phyloP scores from a whole-genome alignment of 192 early-diverging fungal genomes.

The Coemansia sp. region DNA sequence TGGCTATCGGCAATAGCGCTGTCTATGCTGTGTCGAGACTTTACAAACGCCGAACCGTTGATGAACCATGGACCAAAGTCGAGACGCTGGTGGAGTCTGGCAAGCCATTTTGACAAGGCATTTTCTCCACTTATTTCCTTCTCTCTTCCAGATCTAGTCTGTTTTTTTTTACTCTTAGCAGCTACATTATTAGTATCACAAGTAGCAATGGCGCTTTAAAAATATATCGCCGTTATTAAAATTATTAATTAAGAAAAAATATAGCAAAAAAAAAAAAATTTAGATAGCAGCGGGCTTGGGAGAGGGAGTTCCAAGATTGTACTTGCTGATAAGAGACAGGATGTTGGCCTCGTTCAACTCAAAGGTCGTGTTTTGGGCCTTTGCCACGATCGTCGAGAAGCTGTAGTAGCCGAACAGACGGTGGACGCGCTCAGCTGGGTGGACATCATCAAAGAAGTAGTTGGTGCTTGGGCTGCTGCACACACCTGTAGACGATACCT shows the following conservation, averaged over 20 bases:
- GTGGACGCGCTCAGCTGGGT: slow-evolving; percentile 46
- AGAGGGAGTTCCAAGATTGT: slow-evolving; percentile 27
- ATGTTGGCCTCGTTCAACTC: slow-evolving; percentile 30
- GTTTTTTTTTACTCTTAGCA: too few relatives aligned
- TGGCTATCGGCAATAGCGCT: slow-evolving; percentile 42
- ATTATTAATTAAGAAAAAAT: neutral
- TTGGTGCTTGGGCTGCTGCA: slow-evolving; percentile 42
- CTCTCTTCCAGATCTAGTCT: too few relatives aligned
- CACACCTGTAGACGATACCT: slow-evolving; percentile 17
- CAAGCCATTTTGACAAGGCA: neutral
- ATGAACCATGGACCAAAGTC: slow-evolving; percentile 17
- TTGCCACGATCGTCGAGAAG: slow-evolving; percentile 18
- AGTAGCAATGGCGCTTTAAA: too few relatives aligned
- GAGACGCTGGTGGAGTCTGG: too few relatives aligned
- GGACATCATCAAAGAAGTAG: slow-evolving; percentile 51
- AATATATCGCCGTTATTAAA: neutral
- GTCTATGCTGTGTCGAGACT: slow-evolving; percentile 16
- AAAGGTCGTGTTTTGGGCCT: slow-evolving; percentile 5
- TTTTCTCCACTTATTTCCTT: too few relatives aligned
- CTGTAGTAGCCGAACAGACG: slow-evolving; percentile 47
- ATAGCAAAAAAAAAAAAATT: neutral
- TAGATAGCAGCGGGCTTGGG: slow-evolving; percentile 28
- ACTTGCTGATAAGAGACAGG: slow-evolving; percentile 25
- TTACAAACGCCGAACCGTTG: slow-evolving; percentile 17
- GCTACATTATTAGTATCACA: too few relatives aligned